Evolutionary conservation across 2,329 filamentous ascomycete genomes (phyloP).

Genomic region (Aspergillus quadrilineatus): DNA sequence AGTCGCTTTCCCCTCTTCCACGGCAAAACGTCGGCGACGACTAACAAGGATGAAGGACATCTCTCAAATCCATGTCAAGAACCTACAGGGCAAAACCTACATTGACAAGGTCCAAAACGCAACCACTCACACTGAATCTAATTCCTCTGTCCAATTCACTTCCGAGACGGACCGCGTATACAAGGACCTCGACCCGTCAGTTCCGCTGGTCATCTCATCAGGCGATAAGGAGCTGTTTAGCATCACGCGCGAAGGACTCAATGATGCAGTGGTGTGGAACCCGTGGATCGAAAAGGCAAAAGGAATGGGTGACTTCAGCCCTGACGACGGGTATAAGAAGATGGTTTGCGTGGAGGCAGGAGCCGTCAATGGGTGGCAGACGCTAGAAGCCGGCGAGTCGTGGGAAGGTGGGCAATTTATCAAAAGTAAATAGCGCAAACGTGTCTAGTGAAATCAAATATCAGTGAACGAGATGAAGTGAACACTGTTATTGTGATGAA

Average conservation of each 20-base stretch:
- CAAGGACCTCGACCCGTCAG: constrained; percentile 58
- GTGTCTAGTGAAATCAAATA: not conserved
- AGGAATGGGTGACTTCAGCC: constrained; percentile 80
- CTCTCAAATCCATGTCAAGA: constrained; percentile 66
- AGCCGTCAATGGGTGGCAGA: constrained; percentile 76
- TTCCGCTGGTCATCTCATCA: constrained; percentile 39
- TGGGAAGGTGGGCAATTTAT: constrained; percentile 65
- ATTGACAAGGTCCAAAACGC: constrained; percentile 76
- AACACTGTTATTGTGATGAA: too few relatives aligned
- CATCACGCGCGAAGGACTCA: constrained; percentile 78
- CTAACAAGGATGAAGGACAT: constrained; percentile 64
- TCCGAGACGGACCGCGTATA: constrained; percentile 89
- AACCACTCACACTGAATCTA: constrained; percentile 63
- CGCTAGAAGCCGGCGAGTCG: constrained; percentile 73
- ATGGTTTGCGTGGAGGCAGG: constrained; percentile 97
- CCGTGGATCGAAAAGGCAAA: constrained; percentile 85
- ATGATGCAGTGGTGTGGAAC: constrained; percentile 94
- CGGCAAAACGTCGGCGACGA: not conserved
- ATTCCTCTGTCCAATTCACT: constrained; percentile 65
- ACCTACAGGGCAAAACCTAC: constrained; percentile 74
- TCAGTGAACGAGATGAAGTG: not conserved
- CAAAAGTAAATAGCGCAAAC: constrained; percentile 35
- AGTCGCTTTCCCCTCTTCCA: constrained; percentile 29
- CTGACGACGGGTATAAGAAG: constrained; percentile 84
- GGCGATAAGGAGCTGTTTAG: constrained; percentile 62